phyloP scores from a whole-genome alignment of 2,329 filamentous ascomycete genomes.

The Coleophoma eucalyptorum region DNA sequence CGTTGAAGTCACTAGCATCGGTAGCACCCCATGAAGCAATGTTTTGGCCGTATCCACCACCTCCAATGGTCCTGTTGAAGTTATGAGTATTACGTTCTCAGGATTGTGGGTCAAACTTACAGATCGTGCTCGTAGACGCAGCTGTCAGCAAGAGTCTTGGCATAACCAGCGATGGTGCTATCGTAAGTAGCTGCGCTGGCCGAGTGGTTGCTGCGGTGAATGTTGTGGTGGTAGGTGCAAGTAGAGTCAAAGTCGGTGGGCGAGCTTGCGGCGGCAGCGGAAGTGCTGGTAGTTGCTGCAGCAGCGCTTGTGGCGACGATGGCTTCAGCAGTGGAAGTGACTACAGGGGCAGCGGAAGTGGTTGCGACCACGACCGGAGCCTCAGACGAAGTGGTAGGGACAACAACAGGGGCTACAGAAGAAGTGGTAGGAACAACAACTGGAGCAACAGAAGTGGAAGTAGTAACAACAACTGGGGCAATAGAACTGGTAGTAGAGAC shows the following conservation, averaged over 20 bases:
- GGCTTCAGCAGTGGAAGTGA: too few species aligned
- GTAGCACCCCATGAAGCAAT: conserved; percentile 62
- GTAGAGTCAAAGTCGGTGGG: conserved; percentile 14
- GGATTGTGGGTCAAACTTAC: conserved; percentile 45
- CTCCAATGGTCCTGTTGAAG: conserved; percentile 45
- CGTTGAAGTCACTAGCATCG: conserved; percentile 42
- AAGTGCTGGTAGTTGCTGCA: conserved; percentile 7
- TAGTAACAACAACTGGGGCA: conserved; percentile 1
- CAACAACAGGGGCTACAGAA: conserved; percentile 5
- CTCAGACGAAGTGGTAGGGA: conserved; percentile 1
- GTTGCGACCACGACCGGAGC: not conserved
- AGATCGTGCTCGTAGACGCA: conserved; percentile 76
- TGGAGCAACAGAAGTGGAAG: conserved; percentile 3
- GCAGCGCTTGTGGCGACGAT: conserved; percentile 4
- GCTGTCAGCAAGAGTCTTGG: conserved; percentile 55
- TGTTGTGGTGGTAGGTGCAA: conserved; percentile 62
- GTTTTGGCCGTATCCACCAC: conserved; percentile 83
- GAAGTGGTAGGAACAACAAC: conserved; percentile 11
- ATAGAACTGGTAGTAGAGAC: not conserved
- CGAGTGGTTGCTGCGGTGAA: conserved; percentile 81
- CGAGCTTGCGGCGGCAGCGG: conserved; percentile 12
- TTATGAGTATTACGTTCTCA: conserved; percentile 26
- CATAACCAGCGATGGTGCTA: conserved; percentile 57
- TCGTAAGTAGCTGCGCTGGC: conserved; percentile 64
- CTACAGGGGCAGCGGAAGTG: not conserved